Evolutionary conservation across 2,329 filamentous ascomycete species (phyloP).

Genomic region (Ilyonectria mors-panacis): DNA sequence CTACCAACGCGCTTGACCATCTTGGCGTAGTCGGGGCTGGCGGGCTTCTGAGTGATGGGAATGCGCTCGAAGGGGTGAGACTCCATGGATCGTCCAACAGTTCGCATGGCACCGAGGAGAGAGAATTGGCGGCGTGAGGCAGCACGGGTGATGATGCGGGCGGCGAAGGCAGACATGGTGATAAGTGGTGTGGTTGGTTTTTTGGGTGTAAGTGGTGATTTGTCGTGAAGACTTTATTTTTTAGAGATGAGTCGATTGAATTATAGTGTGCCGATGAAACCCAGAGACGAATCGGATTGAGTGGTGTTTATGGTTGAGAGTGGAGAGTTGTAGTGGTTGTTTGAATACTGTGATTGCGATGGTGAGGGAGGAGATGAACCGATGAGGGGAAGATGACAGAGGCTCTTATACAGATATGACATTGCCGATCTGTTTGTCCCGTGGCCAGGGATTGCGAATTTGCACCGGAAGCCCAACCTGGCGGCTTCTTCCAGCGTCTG

Average conservation of each 20-base stretch:
- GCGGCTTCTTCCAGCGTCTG: conserved; percentile 42
- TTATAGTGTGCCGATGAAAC: conserved; percentile 17
- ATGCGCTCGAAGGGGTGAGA: conserved; percentile 55
- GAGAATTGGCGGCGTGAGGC: conserved; percentile 54
- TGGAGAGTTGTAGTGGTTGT: conserved; percentile 40
- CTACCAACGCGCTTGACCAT: conserved; percentile 51
- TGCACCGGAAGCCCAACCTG: conserved; percentile 32
- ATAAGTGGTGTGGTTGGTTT: conserved; percentile 34
- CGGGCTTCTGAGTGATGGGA: conserved; percentile 46
- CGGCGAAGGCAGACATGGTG: conserved; percentile 49
- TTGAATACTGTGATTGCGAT: conserved; percentile 41
- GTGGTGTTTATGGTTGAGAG: conserved; percentile 33
- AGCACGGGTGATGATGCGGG: conserved; percentile 50
- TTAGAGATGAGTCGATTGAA: conserved; percentile 31
- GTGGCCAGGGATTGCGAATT: conserved; percentile 31
- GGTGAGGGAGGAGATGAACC: conserved; percentile 37
- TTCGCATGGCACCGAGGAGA: conserved; percentile 51
- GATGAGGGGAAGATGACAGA: conserved; percentile 35
- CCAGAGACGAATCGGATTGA: conserved; percentile 40
- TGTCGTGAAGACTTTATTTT: conserved; percentile 25
- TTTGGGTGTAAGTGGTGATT: conserved; percentile 37
- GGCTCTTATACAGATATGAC: conserved; percentile 45
- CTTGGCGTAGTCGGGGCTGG: conserved; percentile 51
- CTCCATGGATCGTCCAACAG: conserved; percentile 53
- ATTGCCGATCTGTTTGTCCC: conserved; percentile 30